These are phyloP conservation scores for Amanita muscaria DNA, from an alignment of 768 basidiomycete genomes.

Conservation along the genomic window DNA sequence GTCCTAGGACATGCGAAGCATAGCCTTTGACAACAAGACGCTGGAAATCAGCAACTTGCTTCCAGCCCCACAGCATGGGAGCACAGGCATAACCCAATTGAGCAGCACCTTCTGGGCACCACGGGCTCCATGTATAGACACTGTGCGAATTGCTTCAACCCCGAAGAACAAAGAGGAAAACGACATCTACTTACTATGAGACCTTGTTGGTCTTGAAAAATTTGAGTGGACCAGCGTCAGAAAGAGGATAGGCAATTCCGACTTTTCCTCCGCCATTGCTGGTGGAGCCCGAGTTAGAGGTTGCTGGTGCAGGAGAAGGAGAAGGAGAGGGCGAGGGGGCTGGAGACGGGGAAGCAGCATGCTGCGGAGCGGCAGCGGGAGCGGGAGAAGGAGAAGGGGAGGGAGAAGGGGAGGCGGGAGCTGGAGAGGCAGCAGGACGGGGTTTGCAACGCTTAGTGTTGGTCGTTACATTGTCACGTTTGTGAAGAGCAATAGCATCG, in stretches of 20 bases:
- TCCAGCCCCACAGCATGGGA: slow-evolving; percentile 66
- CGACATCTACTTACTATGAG: slow-evolving; percentile 26
- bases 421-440: slow-evolving; percentile 27
- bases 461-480: slow-evolving; percentile 28
- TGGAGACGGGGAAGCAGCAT: slow-evolving; percentile 5
- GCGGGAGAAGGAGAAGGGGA: slow-evolving; percentile 17
- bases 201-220: slow-evolving; percentile 42
- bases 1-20: slow-evolving; percentile 41
- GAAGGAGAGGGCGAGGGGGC: slow-evolving; percentile 7
- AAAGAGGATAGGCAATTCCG: slow-evolving; percentile 62
- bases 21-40: slow-evolving; percentile 40
- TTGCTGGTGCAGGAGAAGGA: slow-evolving; percentile 12
- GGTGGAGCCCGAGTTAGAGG: slow-evolving; percentile 5
- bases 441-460: slow-evolving; percentile 52
- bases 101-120: slow-evolving; percentile 30
- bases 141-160: slow-evolving; percentile 17
- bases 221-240: slow-evolving; percentile 37
- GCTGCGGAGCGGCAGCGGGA: slow-evolving; percentile 9
- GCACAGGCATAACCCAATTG: slow-evolving; percentile 43
- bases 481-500: slow-evolving; percentile 41
- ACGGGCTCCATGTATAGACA: slow-evolving; percentile 63
- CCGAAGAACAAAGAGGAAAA: not conserved
- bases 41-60: slow-evolving; percentile 41
- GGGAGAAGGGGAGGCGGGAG: slow-evolving; percentile 24
- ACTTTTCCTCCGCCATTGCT: slow-evolving; percentile 33